Conservation (phyloP, 208 protist genomes). For the Acanthamoeba culbertsoni region DNA sequence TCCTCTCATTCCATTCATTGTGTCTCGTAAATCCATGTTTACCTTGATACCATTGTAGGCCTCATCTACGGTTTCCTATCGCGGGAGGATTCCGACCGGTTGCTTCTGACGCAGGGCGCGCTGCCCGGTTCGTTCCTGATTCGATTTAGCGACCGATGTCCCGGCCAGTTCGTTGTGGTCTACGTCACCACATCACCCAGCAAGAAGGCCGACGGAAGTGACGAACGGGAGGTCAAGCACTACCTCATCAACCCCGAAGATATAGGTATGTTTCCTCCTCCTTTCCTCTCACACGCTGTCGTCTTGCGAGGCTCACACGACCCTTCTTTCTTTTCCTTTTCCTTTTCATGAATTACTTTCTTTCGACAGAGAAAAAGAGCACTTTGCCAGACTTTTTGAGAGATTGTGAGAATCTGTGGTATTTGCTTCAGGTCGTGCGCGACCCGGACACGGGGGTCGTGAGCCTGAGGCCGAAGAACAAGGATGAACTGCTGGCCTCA, state of each 20-base stretch:
- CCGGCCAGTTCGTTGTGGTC: slow-evolving; percentile 44
- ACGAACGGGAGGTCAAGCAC: slow-evolving; percentile 45
- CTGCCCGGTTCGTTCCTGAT: slow-evolving; percentile 48
- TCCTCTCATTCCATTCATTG: background rate
- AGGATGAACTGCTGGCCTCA: background rate
- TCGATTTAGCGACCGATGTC: slow-evolving; percentile 28
- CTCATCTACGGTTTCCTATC: slow-evolving; percentile 40
- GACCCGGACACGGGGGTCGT: slow-evolving; percentile 37
- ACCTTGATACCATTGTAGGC: background rate
- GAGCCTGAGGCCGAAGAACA: slow-evolving; percentile 44
- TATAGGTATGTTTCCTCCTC: background rate
- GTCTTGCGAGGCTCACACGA: background rate
- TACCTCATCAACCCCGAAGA: slow-evolving; percentile 45
- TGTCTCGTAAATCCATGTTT: background rate
- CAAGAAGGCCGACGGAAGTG: background rate
- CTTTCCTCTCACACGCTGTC: background rate
- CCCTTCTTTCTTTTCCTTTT: too few species aligned
- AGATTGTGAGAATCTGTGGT: slow-evolving; percentile 51
- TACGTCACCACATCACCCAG: background rate
- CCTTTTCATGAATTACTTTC: too few species aligned
- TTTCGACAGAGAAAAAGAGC: slow-evolving; percentile 26
- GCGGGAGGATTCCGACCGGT: slow-evolving; percentile 35
- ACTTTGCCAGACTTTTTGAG: slow-evolving; percentile 39
- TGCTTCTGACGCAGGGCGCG: background rate
- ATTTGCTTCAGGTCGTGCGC: slow-evolving; percentile 19